Base-by-base conservation (phyloP, 1,284 basidiomycete genomes). In the Rhodotorula sp. region DNA sequence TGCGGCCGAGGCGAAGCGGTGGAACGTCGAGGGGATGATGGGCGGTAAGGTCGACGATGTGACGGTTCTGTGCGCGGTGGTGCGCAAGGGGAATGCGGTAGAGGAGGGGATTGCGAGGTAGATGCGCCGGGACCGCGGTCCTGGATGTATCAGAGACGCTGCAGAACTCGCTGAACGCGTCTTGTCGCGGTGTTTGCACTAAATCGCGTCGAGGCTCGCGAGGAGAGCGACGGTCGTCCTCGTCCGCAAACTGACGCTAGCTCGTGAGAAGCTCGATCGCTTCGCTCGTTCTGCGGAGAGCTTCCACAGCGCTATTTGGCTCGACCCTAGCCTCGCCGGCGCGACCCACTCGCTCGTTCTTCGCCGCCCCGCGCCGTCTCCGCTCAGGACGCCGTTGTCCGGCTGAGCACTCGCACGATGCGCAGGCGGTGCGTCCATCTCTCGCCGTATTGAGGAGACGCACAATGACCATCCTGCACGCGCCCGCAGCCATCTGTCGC, bases 31-130 rank as follows among this genome's bases (percentile, higher is more conserved):
- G n/a, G 70, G 70, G 25, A 65, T 62, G 51, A 41, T 25, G n/a
- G 46, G 66, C 76, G 85, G 82, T 17, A 83, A 83, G 71, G 76
- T 82, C 2, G 82, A 83, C 64, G 82, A 82, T 73, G 83, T 86
- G 37, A 68, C 66, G 37, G 66, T 72, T 0, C 37, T 68, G 13
- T 67, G 68, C 3, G 70, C 63, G 7, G 66, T 72, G 17, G 70
- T 72, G 12, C 29, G 67, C 29, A 41, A 44, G 61, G 60, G 50
- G n/a, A n/a, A 50, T 15, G 34, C 32, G n/a, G 1, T 25, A 50
- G 60, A 25, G 27, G n/a, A 37, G 15, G 39, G 39, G 7, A 39
- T 7, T 9, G 39, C 39, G 39, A 7, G 39, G 9, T 39, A 15
- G 7, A 9, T 9, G 39, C 39, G 39, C n/a, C n/a, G n/a, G n/a